A percentile compares a stretch with the other conserved stretches of the same genome.
phyloP scores from a whole-genome alignment of 2,329 filamentous ascomycete species.

The Beauveria australis region DNA sequence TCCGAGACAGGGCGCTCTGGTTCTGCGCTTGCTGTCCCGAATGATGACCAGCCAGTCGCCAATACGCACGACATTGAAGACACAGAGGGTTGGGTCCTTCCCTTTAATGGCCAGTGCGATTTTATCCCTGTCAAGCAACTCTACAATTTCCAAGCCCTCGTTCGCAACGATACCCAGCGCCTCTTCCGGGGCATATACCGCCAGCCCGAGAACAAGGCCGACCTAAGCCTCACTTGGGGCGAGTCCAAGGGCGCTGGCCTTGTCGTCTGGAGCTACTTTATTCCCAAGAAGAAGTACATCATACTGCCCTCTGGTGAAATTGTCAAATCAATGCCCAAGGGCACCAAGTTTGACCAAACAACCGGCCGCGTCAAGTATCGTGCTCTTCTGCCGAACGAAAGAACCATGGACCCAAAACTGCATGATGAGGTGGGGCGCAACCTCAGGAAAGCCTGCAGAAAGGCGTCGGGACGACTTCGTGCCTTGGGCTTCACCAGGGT shows the following conservation, averaged over 20 bases:
- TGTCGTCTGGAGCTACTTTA: constrained; percentile 10
- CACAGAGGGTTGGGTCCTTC: background rate
- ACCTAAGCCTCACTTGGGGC: constrained; percentile 13
- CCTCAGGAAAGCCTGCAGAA: background rate
- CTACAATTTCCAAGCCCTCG: background rate
- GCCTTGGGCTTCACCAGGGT: background rate
- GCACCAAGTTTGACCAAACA: too few relatives aligned
- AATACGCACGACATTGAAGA: background rate
- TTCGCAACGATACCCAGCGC: background rate
- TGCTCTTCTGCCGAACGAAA: too few relatives aligned
- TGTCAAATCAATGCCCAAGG: too few relatives aligned
- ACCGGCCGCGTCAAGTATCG: too few relatives aligned
- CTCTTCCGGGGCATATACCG: constrained; percentile 6
- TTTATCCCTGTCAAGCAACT: background rate
- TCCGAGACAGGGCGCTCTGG: too few relatives aligned
- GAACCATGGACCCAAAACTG: background rate
- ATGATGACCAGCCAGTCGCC: background rate
- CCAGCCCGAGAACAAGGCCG: constrained; percentile 4
- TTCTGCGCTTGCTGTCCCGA: too few relatives aligned
- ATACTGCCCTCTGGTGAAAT: background rate
- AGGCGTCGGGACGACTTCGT: background rate
- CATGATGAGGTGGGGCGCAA: background rate
- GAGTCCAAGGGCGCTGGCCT: constrained; percentile 9
- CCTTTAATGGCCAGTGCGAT: background rate
- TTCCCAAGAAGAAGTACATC: background rate